Evolutionary conservation across 345 rosid species (phyloP), one percentile per base, ranked within the genome.

Genomic region (Salix exigua): DNA sequence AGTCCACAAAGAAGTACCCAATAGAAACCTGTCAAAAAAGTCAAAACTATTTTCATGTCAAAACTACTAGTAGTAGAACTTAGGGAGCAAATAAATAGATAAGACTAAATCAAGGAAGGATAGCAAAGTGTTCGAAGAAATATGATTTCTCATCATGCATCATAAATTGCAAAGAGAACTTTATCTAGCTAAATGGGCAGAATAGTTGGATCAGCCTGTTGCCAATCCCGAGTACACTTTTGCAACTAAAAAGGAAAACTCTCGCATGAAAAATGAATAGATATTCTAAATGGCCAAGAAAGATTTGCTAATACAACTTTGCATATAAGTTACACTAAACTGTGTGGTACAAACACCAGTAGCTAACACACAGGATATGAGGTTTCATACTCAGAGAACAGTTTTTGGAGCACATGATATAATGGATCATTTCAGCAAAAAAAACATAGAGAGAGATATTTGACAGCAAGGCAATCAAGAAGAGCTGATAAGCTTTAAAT

Each of bases 1-100:
- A 74, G 70, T 81, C 83, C n/a, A 58, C 72, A 16, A 72, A 21
- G 80, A 81, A 81, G 83, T 81, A 81, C 28, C 83, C 83, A 48
- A 81, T 80, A 72, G 83, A 81, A 77, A 81, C 80, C 83, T 81
- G 78, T 69, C 74, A 72, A 66, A 44, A 51, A 42, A 62, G 51
- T 38, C 25, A 33, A 33, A 35, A 48, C 23, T 26, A 21, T 33
- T 37, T 31, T 72, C 26, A 66, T 50, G 55, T 73, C 62, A 78
- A 18, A 63, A 38, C 26, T 67, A 67, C 25, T 40, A 19, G 2
- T 14, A n/a, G 46, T 10, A 23, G 11, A 31, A 7, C 37, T 37
- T 37, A 7, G 46, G 48, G 17, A 38, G 1, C 70, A 19, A 48
- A 18, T 16, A 33, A 51, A 31, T 53, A 14, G 11, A 5, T 17